Base-by-base conservation (phyloP, 352 stramenopile genomes). In the Globisporangium nunn region DNA sequence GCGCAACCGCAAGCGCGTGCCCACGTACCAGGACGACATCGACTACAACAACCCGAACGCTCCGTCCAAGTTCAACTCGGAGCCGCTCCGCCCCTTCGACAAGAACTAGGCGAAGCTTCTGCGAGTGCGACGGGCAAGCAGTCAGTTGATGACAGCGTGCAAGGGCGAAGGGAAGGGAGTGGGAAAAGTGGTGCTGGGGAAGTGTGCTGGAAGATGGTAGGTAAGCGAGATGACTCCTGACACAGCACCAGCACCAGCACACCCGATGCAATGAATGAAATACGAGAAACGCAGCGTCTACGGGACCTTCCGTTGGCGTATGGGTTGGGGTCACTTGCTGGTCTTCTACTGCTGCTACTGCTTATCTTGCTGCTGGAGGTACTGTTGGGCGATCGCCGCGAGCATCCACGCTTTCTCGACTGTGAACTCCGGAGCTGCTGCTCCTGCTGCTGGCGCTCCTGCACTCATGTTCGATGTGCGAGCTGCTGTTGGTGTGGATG, bases 21-120 rank as follows among this genome's bases (percentile, higher is more conserved):
- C 64, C 46, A 67, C 83, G 53, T 81, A 78, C 57, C 87, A 86
- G 49, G 80, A 87, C 44, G 71, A 91, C 12, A 66, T 92, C 41
- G 78, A 94, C 71, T 92, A 92, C 78, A 94, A 94, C 74, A 78
- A 94, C 68, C 75, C 75, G 37, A 50, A 82, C 28, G 67, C 69
- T 18, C 65, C 73, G 35, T 54, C 68, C 31, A 55, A 68, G 49
- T 71, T 68, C 56, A 73, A 63, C 62, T 74, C 58, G 17, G 67
- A 84, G 58, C 61, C 70, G 50, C 68, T 94, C 61, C 80, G 81
- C 58, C 71, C 74, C 5, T 56, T 73, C 5, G 65, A 82, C 65
- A 71, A 86, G 62, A 88, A 83, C 68, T 93, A 86, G 75, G 33
- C 33, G 33, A 23, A 23, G 23, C 23, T 23, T 23, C 23, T 23